These are phyloP conservation scores for Nothopassalora personata DNA, from an alignment of 2,329 filamentous ascomycete species.

Conservation along the genomic window DNA sequence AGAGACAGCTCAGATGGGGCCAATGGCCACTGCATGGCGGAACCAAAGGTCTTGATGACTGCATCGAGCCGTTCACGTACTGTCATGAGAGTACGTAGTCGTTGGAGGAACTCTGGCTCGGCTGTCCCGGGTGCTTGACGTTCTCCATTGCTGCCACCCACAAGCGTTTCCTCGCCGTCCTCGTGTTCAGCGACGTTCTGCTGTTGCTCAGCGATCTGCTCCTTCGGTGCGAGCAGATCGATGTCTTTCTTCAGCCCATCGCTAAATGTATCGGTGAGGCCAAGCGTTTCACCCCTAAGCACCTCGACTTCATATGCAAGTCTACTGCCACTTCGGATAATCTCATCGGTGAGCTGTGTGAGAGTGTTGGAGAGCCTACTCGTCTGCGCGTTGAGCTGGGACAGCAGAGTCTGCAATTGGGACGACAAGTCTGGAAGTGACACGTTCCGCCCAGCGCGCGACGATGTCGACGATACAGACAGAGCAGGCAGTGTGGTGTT, in stretches of 20 bases:
- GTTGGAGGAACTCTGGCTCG: conserved; percentile 58
- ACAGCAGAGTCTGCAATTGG: conserved; percentile 77
- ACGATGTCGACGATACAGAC: conserved; percentile 42
- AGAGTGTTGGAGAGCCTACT: conserved; percentile 73
- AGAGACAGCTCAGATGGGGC: conserved; percentile 85
- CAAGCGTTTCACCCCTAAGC: conserved; percentile 76
- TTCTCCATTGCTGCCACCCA: conserved; percentile 8
- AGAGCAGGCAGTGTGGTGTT: conserved; percentile 72
- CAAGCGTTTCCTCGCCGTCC: neutral
- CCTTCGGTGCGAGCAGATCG: conserved; percentile 55
- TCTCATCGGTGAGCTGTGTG: conserved; percentile 90
- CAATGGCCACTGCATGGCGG: conserved; percentile 92
- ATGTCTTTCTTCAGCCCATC: conserved; percentile 69
- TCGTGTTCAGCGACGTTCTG: neutral
- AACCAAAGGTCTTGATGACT: conserved; percentile 86
- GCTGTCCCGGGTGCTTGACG: conserved; percentile 37
- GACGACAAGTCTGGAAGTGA: conserved; percentile 71
- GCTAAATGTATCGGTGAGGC: conserved; percentile 71
- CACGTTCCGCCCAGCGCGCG: conserved; percentile 37
- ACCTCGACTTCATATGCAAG: conserved; percentile 94
- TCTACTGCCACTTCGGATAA: conserved; percentile 78
- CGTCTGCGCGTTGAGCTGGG: conserved; percentile 83
- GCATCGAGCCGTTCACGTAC: conserved; percentile 80
- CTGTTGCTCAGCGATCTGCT: neutral
- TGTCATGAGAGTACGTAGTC: conserved; percentile 74